Evolutionary conservation across 345 rosid genomes (phyloP), one percentile per base, ranked within the genome.

Genomic region (Hibiscus tridactylites): DNA sequence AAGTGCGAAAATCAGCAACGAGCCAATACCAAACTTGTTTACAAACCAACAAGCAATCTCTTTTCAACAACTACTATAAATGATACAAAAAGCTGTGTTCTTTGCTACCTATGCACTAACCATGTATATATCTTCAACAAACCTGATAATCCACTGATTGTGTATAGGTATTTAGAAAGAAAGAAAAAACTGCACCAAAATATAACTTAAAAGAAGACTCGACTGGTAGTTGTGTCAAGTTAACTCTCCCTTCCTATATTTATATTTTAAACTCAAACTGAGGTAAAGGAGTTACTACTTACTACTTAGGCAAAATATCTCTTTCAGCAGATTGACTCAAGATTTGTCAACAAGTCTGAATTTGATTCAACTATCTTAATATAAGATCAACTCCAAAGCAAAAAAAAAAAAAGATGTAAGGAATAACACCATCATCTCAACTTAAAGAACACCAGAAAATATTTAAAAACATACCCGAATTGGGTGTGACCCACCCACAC

Each of bases 401-500:
- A 35, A 47, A 50, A 50, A 12, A 35, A 47, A 50, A 50, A 49
- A 26, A 68, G 28, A 68, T 50, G 31, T n/a, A 29, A 9, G 58
- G 13, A 52, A n/a, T 11, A 31, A 4, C 24, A 3, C 46, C 10
- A 52, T 33, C 7, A 47, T 66, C 10, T 66, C 19, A 66, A 26
- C 21, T 57, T 12, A 13, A 13, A 6, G 19, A 56, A 33, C 15
- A 5, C 11, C 49, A 19, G n/a, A 54, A 56, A 70, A 28, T 12
- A 61, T 17, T 9, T 3, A 29, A 49, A 54, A 59, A 9, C 77
- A 52, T 72, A 91, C 97, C 97, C 58, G 97, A 73, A 74, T 80
- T 89, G 15, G 91, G 85, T 5, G 93, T 89, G 74, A 91, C 88
- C 96, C 96, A 91, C 16, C 89, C 81, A 72, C 97, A 91, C 39